A percentile compares a stretch with the other conserved stretches of the same genome.
Conservation (phyloP, 768 basidiomycete genomes). For the Solioccasus polychromus region DNA sequence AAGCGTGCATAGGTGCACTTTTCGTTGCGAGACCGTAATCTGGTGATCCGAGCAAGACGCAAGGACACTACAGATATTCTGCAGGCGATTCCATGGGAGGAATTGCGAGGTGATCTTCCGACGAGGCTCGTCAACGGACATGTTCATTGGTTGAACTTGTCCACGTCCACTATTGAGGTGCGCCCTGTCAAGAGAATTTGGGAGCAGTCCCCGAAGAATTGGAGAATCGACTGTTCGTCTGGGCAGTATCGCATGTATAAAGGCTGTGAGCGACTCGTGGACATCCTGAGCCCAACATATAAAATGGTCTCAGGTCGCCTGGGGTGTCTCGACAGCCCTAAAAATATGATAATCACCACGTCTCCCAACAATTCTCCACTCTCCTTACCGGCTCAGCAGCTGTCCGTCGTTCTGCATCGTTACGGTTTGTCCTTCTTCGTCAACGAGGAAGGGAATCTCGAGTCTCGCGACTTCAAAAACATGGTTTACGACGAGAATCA, state of each 20-base stretch:
- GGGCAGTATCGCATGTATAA: not conserved
- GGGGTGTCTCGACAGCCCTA: conserved; percentile 3
- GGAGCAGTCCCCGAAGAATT: conserved; percentile 7
- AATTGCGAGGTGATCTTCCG: conserved; percentile 18
- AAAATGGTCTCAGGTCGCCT: conserved; percentile 15
- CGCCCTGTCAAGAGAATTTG: not conserved
- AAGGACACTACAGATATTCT: conserved; percentile 1
- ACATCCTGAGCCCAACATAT: conserved; percentile 18
- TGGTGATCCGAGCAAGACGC: conserved; percentile 11
- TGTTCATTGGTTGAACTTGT: conserved; percentile 22
- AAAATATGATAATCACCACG: conserved; percentile 12
- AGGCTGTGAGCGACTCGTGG: conserved; percentile 7
- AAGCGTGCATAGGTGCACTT: conserved; percentile 11
- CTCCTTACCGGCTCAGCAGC: not conserved
- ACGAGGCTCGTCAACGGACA: conserved; percentile 8
- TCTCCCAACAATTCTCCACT: not conserved
- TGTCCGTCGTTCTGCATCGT: not conserved
- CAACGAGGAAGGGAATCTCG: not conserved
- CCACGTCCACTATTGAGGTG: not conserved
- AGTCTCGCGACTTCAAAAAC: not conserved
- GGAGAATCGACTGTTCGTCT: conserved; percentile 9
- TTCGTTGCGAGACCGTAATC: not conserved
- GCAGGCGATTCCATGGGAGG: conserved; percentile 14
- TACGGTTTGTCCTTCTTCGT: not conserved
- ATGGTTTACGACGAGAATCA: conserved; percentile 19